These are phyloP conservation scores for Ogataea pilisensis DNA, from an alignment of 805 yeast species.

Conservation along the genomic window DNA sequence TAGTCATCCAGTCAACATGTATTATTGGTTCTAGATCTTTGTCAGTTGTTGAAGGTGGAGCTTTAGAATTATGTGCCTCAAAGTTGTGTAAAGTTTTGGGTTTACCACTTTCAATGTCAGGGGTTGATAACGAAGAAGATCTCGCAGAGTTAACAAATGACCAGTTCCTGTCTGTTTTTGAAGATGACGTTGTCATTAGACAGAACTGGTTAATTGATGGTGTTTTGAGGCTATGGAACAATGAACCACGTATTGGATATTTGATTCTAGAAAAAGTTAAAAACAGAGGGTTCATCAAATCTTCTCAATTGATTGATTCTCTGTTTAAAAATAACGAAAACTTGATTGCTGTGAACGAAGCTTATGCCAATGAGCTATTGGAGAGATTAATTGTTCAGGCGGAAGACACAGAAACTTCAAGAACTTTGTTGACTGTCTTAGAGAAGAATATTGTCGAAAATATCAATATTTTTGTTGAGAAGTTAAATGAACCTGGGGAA, in stretches of 20 bases:
- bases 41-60: constrained; percentile 62
- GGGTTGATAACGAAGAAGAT: constrained; percentile 10
- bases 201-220: constrained; percentile 48
- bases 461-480: constrained; percentile 12
- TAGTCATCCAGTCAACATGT: constrained; percentile 68
- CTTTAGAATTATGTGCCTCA: constrained; percentile 28
- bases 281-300: constrained; percentile 39
- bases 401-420: constrained; percentile 10
- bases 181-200: constrained; percentile 27
- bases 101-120: constrained; percentile 11
- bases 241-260: constrained; percentile 61
- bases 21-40: constrained; percentile 86
- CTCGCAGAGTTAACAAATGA: constrained; percentile 10
- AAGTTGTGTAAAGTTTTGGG: constrained; percentile 27
- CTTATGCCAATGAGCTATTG: constrained; percentile 40
- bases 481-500: constrained; percentile 2
- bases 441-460: constrained; percentile 12
- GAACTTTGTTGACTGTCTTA: constrained; percentile 19
- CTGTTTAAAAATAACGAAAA: constrained; percentile 33
- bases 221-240: constrained; percentile 60
- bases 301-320: constrained; percentile 39
- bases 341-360: constrained; percentile 38
- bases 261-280: constrained; percentile 52
- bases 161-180: constrained; percentile 21
- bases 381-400: constrained; percentile 22